Evolutionary conservation across 495 filamentous ascomycete genomes (phyloP), one percentile per base, ranked within the genome.

Genomic region (Xeromyces bisporus): DNA sequence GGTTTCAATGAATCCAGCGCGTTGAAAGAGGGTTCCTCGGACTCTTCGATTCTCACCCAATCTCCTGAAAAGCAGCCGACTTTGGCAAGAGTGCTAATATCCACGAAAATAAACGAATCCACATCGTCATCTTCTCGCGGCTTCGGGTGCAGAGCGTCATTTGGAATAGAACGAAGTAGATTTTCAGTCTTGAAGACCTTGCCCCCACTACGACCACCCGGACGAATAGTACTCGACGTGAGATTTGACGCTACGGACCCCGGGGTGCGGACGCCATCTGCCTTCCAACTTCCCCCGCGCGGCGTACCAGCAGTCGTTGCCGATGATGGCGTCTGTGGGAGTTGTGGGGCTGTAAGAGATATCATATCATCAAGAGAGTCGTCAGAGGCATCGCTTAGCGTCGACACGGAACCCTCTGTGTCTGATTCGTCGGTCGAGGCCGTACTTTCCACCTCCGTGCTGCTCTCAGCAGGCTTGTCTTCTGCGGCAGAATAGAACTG

Each of bases 31-130:
- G 77, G 73, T 40, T 81, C 80, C 23, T 73, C 58, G 9, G 77
- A 64, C 1, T 69, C 58, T 55, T 89, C 81, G 12, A 97, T 59
- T 2, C 75, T 70, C n/a, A 94, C 82, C 89, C 89, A 97, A 45
- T 97, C 89, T 9, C 89, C 89, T 1, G 87, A 93, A 50, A 97
- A 97, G 47, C 85, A 94, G 16, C 84, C 82, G 24, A 96, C 69
- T 36, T 80, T 78, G n/a, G 79, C 72, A 7, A 97, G 56, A 11
- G 81, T 75, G 36, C 68, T 77, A 17, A 86, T 74, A 39, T 89
- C 82, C 6, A 96, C 82, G 50, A 85, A 96, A 11, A 94, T 61
- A 24, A 87, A 70, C 2, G 78, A 74, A 45, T 96, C 91, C 31
- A 83, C 73, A 40, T 83, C 78, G 40, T 96, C 89, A 30, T 93